Evolutionary conservation across 306 rosid species (phyloP).

Genomic region (Prosopis cineraria): DNA sequence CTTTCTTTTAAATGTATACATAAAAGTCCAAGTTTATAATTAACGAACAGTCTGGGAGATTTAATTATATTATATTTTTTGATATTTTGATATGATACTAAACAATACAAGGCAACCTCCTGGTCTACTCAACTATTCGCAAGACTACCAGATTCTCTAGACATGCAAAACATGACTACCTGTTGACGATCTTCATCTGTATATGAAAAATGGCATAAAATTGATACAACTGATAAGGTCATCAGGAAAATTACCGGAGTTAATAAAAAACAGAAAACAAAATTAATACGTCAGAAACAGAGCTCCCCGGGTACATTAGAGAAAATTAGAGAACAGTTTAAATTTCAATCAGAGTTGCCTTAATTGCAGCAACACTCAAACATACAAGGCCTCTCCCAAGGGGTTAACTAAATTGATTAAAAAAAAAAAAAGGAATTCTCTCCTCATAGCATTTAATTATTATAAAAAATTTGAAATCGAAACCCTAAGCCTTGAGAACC

Average conservation of each 20-base stretch:
- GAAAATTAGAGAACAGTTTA: not conserved
- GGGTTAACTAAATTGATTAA: not conserved
- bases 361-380: too few species aligned
- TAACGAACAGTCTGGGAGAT: not conserved
- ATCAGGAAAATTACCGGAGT: too few species aligned
- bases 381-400: too few species aligned
- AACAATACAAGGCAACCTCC: not conserved
- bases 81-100: not conserved
- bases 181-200: not conserved
- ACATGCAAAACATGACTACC: not conserved
- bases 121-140: not conserved
- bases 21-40: not conserved
- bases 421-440: not conserved
- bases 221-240: too few species aligned
- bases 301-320: not conserved
- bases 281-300: not conserved
- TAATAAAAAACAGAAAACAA: too few species aligned
- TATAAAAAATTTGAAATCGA: not conserved
- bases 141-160: not conserved
- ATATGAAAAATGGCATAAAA: not conserved
- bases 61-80: not conserved
- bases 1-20: not conserved
- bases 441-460: not conserved
- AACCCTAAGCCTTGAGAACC: not conserved
- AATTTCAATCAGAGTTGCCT: not conserved